Evolutionary conservation across 1,284 basidiomycete genomes (phyloP), one percentile per base, ranked within the genome.

Genomic region (Caloboletus firmus): DNA sequence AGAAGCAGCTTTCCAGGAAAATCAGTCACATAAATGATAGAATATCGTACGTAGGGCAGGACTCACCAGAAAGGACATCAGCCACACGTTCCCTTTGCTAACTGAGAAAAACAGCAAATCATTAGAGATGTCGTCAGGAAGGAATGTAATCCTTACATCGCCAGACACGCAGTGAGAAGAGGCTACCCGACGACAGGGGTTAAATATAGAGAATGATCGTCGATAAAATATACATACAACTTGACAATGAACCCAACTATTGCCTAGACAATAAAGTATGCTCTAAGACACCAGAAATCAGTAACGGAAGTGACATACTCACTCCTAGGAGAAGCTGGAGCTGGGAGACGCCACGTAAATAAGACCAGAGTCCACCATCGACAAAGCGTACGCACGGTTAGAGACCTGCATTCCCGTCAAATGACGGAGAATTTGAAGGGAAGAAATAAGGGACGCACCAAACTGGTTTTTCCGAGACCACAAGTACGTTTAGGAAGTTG

Each of bases 141-240:
- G 2, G 18, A 39, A 45, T 35, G 42, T 7, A 42, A 32, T 6
- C 37, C 83, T 68, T 64, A 89, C 85, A 89, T 71, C 85, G 72
- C 83, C 84, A 88, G 45, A 89, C 84, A 34, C 86, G 79, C 60
- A 85, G 68, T 1, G 76, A 79, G 56, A 87, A 88, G 55, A 79
- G 79, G 28, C 85, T 87, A 42, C 1, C 48, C 22, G 15, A 20
- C 1, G n/a, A 34, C n/a, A 22, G 32, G 26, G 18, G 30, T 52
- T 39, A 31, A 48, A 35, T 5, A 32, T 13, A 20, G 9, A 26
- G 11, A 18, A 49, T 2, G 32, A 22, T 20, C 4, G n/a, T n/a
- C 9, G 5, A 41, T 45, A 9, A 50, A 50, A 20, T 52, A 47
- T 46, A 73, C 82, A 55, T 57, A 87, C 84, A 71, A 67, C 68